phyloP scores from a whole-genome alignment of 768 basidiomycete species.

The Candolleomyces aberdarensis region DNA sequence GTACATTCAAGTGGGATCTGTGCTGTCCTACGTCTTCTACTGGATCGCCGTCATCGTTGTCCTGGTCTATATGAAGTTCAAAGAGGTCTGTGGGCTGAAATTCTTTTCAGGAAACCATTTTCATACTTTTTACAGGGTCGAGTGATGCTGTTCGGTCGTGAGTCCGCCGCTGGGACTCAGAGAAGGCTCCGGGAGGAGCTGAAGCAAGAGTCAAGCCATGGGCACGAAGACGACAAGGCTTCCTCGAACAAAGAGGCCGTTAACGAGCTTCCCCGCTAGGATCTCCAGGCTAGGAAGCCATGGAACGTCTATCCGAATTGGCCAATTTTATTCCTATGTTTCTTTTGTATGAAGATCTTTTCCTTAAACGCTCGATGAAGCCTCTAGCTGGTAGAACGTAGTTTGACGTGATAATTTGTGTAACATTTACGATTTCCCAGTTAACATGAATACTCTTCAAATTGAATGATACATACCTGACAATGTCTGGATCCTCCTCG shows the following conservation, averaged over 20 bases:
- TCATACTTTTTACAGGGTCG: conserved; percentile 45
- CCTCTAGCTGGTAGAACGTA: too few species aligned
- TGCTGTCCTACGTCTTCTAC: conserved; percentile 89
- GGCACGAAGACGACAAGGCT: neutral
- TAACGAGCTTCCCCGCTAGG: too few species aligned
- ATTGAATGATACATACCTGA: too few species aligned
- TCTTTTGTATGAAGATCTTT: too few species aligned
- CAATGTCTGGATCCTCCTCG: too few species aligned
- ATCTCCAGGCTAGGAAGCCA: too few species aligned
- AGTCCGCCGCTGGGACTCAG: conserved; percentile 44
- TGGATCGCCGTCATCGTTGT: conserved; percentile 79
- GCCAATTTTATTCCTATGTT: too few species aligned
- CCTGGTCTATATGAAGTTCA: conserved; percentile 67
- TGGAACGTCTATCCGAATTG: too few species aligned
- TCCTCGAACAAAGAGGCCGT: neutral
- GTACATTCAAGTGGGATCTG: conserved; percentile 54
- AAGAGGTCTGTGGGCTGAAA: conserved; percentile 36
- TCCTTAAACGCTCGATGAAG: too few species aligned
- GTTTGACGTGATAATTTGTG: too few species aligned
- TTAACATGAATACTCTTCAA: too few species aligned
- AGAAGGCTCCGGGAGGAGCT: neutral
- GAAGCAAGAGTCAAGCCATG: neutral
- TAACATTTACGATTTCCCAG: too few species aligned
- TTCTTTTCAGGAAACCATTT: neutral
- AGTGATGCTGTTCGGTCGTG: conserved; percentile 54